Evolutionary conservation across 2,329 filamentous ascomycete species (phyloP).

Genomic region (Pseudogymnoascus sp.): DNA sequence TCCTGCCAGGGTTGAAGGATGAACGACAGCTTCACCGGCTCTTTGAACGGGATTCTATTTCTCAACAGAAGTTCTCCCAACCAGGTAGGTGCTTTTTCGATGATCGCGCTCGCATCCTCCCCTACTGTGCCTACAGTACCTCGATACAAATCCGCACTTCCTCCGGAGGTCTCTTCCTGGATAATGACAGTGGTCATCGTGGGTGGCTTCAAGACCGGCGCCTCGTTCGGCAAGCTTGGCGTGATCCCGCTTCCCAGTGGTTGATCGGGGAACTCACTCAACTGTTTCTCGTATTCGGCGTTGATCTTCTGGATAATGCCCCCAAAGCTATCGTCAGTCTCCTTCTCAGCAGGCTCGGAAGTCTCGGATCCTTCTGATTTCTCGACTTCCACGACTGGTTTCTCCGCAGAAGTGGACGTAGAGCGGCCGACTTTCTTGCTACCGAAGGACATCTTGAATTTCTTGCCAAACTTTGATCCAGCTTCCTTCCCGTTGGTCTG

Average conservation of each 20-base stretch:
- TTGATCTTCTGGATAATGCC: conserved; percentile 67
- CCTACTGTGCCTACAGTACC: conserved; percentile 76
- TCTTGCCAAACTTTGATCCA: conserved; percentile 68
- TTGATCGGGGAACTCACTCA: conserved; percentile 47
- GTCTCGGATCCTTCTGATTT: conserved; percentile 47
- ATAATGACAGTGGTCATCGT: conserved; percentile 59
- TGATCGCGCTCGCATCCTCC: conserved; percentile 71
- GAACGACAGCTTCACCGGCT: conserved; percentile 95
- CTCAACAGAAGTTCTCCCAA: conserved; percentile 76
- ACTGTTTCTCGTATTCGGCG: conserved; percentile 63
- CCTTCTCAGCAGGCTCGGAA: conserved; percentile 59
- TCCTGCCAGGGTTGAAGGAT: conserved; percentile 76
- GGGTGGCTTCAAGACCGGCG: conserved; percentile 68
- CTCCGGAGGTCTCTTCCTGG: conserved; percentile 60
- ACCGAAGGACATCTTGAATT: conserved; percentile 69
- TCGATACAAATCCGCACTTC: conserved; percentile 78
- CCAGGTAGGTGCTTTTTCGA: conserved; percentile 85
- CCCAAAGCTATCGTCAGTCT: conserved; percentile 67
- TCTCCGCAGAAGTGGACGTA: conserved; percentile 58
- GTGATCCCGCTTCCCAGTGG: conserved; percentile 55
- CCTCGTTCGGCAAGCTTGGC: conserved; percentile 65
- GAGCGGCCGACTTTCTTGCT: conserved; percentile 77
- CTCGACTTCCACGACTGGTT: conserved; percentile 65
- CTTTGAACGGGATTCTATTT: conserved; percentile 77
- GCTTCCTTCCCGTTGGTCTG: conserved; percentile 54